Evolutionary conservation across 148 eudicot species (phyloP).

Genomic region (Silene conica): DNA sequence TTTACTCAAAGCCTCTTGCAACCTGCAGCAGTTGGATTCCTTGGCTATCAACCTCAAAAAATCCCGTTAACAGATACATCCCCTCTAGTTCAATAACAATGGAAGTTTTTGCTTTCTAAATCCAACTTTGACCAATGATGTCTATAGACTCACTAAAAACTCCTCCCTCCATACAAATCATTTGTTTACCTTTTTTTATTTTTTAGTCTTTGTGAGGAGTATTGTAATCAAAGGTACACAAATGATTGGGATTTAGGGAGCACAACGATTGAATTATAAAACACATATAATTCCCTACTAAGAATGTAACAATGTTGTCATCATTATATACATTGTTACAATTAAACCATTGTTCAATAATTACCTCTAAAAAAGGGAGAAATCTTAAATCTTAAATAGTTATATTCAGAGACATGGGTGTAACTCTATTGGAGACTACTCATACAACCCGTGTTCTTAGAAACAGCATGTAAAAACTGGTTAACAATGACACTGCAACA

Average conservation of each 20-base stretch:
- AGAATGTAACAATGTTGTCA: not conserved
- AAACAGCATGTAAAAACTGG: no score
- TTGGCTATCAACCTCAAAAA: not conserved
- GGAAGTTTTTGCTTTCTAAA: not conserved
- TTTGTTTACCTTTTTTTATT: not conserved
- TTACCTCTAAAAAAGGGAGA: no score
- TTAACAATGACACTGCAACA: not conserved
- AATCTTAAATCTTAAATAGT: no score
- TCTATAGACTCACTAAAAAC: not conserved
- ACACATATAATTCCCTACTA: not conserved
- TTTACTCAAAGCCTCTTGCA: constrained; percentile 54
- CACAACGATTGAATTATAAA: no score
- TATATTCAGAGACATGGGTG: no score
- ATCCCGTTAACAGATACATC: not conserved
- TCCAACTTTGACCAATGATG: not conserved
- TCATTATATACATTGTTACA: no score
- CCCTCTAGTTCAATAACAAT: not conserved
- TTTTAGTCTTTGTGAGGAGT: not conserved
- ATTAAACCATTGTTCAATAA: no score
- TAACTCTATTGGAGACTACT: not conserved
- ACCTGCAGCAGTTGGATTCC: constrained; percentile 36
- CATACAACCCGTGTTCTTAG: not conserved
- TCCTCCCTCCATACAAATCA: not conserved
- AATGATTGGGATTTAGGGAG: not conserved
- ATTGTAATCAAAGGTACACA: not conserved